Evolutionary conservation across 1,284 basidiomycete species (phyloP).

Genomic region (Hemileia vastatrix): DNA sequence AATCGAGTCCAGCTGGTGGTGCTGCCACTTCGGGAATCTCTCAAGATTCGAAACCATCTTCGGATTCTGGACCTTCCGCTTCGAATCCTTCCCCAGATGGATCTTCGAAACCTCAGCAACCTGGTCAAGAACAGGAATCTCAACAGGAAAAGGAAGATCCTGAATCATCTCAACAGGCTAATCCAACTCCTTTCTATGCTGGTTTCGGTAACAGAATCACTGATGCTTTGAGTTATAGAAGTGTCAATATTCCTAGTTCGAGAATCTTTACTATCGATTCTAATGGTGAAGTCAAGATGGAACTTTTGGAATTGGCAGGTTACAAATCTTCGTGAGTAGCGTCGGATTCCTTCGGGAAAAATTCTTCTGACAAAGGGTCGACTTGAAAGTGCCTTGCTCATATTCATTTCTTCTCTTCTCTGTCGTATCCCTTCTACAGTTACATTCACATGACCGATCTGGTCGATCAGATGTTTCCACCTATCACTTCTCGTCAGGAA

Average conservation of each 20-base stretch:
- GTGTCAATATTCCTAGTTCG: slow-evolving; percentile 84
- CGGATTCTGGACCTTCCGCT: neutral
- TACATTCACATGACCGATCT: slow-evolving; percentile 98
- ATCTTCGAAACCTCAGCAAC: neutral
- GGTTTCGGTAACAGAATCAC: slow-evolving; percentile 98
- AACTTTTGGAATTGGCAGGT: slow-evolving; percentile 83
- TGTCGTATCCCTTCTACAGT: slow-evolving; percentile 43
- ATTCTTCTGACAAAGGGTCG: neutral
- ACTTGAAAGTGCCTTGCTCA: neutral
- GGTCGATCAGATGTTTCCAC: slow-evolving; percentile 98
- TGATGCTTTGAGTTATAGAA: slow-evolving; percentile 92
- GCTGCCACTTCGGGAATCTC: slow-evolving; percentile 24
- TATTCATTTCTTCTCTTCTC: too few species aligned
- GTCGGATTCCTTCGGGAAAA: neutral
- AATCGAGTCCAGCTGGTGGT: slow-evolving; percentile 17
- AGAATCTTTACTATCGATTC: slow-evolving; percentile 97
- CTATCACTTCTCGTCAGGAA: slow-evolving; percentile 70
- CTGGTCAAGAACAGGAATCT: neutral
- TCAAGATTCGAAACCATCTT: slow-evolving; percentile 22
- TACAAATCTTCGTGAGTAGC: slow-evolving; percentile 79
- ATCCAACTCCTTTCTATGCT: slow-evolving; percentile 68
- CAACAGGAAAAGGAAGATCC: neutral
- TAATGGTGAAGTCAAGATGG: slow-evolving; percentile 91
- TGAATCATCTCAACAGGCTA: slow-evolving; percentile 53
- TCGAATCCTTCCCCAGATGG: neutral